Evolutionary conservation across 164 flowering plant genomes (phyloP).

Genomic region (Kalanchoe fedtschenkoi): DNA sequence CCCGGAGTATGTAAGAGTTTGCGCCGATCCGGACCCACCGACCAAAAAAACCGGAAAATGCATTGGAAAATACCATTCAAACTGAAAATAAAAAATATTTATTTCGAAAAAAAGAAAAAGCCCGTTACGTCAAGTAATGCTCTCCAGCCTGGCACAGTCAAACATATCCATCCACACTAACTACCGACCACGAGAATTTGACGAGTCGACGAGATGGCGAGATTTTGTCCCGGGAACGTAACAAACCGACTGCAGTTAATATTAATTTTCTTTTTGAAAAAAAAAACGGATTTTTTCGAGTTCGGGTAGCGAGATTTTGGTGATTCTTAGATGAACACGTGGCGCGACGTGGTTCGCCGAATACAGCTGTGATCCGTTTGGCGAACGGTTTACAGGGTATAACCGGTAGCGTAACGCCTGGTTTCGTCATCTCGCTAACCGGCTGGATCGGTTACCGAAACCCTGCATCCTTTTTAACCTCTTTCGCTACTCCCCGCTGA

Average conservation of each 20-base stretch:
- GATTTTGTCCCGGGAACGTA: not conserved
- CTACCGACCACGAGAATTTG: not conserved
- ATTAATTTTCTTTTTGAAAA: not conserved
- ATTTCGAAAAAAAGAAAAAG: not conserved
- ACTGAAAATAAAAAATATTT: not conserved
- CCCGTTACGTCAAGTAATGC: constrained; percentile 1
- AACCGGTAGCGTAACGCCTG: not conserved
- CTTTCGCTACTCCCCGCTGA: not conserved
- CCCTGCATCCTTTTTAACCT: not conserved
- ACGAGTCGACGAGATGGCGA: not conserved
- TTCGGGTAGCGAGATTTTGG: not conserved
- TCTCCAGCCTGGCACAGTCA: constrained; percentile 1
- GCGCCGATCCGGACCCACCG: not conserved
- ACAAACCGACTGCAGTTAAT: constrained; percentile 2
- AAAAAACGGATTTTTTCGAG: constrained; percentile 1
- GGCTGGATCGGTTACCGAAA: not conserved
- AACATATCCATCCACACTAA: not conserved
- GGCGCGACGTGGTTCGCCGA: not conserved
- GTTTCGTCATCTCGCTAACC: not conserved
- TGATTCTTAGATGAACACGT: not conserved
- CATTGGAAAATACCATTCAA: not conserved
- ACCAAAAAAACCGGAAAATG: not conserved
- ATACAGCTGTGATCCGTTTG: not conserved
- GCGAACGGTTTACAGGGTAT: constrained; percentile 1
- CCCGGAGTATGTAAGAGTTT: no score